phyloP scores from a whole-genome alignment of 352 stramenopile genomes.

The Pythium vanterpoolii region DNA sequence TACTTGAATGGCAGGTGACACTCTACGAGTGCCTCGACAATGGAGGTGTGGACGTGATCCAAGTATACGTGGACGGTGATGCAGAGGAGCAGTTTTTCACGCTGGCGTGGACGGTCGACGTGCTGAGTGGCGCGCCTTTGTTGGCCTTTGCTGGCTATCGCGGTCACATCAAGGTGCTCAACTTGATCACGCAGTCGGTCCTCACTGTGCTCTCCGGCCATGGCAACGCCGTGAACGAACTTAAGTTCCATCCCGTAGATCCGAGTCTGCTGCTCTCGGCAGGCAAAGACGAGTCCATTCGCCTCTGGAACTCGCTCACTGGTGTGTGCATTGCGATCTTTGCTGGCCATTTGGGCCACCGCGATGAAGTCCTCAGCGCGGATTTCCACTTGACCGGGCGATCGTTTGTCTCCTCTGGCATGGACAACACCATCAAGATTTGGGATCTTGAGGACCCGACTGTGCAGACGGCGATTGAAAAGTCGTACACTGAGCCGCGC shows the following conservation, averaged over 20 bases:
- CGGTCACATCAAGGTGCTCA: slow-evolving; percentile 85
- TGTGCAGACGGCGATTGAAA: slow-evolving; percentile 69
- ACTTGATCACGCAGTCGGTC: slow-evolving; percentile 73
- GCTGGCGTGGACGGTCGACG: slow-evolving; percentile 70
- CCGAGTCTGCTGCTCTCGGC: slow-evolving; percentile 88
- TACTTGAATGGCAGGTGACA: slow-evolving; percentile 38
- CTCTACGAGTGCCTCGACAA: slow-evolving; percentile 78
- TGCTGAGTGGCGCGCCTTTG: slow-evolving; percentile 64
- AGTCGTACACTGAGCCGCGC: slow-evolving; percentile 70
- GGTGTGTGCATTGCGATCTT: slow-evolving; percentile 90
- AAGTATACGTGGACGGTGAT: slow-evolving; percentile 80
- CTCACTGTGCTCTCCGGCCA: slow-evolving; percentile 85
- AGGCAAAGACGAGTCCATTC: slow-evolving; percentile 91
- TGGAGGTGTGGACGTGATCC: slow-evolving; percentile 67
- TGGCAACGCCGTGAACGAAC: slow-evolving; percentile 90
- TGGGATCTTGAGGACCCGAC: slow-evolving; percentile 85
- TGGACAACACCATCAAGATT: slow-evolving; percentile 95
- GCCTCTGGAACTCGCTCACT: slow-evolving; percentile 91
- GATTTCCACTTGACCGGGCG: slow-evolving; percentile 86
- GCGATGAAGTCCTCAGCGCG: slow-evolving; percentile 87
- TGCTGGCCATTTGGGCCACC: slow-evolving; percentile 88
- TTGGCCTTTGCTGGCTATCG: slow-evolving; percentile 66
- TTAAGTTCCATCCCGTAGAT: slow-evolving; percentile 89
- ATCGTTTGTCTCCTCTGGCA: slow-evolving; percentile 87
- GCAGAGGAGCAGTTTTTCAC: slow-evolving; percentile 79